These are phyloP conservation scores for Leersia perrieri DNA, from an alignment of 176 grass and related monocot species.

Conservation along the genomic window DNA sequence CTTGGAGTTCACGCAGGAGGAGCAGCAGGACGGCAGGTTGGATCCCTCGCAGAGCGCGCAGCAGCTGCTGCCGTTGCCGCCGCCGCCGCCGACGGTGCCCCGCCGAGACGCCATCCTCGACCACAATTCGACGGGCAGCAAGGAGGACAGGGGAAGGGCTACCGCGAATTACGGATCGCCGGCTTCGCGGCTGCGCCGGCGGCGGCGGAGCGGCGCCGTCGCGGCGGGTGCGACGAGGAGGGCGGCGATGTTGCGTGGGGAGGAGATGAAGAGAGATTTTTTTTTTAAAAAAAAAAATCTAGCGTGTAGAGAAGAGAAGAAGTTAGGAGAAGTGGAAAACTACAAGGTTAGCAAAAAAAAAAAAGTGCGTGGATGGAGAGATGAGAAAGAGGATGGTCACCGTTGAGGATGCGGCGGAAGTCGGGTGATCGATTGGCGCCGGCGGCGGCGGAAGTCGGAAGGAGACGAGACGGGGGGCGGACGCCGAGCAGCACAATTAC, in stretches of 20 bases:
- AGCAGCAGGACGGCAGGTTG: constrained; percentile 82
- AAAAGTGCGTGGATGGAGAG: too few relatives aligned
- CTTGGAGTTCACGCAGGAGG: constrained; percentile 78
- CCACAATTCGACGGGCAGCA: constrained; percentile 5
- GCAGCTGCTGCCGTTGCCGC: constrained; percentile 27
- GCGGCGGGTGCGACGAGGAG: neutral
- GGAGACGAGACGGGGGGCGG: too few relatives aligned
- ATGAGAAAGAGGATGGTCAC: too few relatives aligned
- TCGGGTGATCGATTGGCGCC: too few relatives aligned
- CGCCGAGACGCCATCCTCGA: constrained; percentile 42
- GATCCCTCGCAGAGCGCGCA: constrained; percentile 82
- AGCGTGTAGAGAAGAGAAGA: neutral
- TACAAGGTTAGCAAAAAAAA: too few relatives aligned
- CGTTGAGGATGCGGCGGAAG: too few relatives aligned
- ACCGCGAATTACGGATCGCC: neutral
- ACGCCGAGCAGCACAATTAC: too few relatives aligned
- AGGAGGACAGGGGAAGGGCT: neutral
- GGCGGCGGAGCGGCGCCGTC: neutral
- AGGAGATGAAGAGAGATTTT: constrained; percentile 3
- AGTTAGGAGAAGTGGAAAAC: too few relatives aligned
- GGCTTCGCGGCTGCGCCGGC: constrained; percentile 5
- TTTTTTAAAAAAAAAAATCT: too few relatives aligned
- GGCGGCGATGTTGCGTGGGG: constrained; percentile 36
- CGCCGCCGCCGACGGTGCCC: constrained; percentile 32
- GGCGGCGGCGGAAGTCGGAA: too few relatives aligned